Evolutionary conservation across 495 filamentous ascomycete genomes (phyloP).

Genomic region (Pseudoneurospora amorphoporcata): DNA sequence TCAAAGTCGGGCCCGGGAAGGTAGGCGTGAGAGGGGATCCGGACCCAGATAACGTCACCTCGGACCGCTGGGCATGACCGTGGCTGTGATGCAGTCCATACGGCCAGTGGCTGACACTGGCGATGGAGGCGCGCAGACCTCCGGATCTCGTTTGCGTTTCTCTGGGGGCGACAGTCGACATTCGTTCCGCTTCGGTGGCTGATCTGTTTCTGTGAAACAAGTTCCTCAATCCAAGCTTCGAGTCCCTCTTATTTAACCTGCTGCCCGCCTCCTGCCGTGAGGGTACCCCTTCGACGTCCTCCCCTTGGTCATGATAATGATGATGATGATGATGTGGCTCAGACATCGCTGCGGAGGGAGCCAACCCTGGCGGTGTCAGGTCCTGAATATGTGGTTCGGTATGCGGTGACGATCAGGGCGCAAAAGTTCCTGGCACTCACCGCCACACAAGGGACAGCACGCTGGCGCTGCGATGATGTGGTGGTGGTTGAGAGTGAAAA

Average conservation of each 20-base stretch:
- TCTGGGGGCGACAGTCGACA: constrained; percentile 7
- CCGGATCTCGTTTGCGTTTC: constrained; percentile 17
- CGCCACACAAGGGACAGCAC: background rate
- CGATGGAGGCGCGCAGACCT: constrained; percentile 34
- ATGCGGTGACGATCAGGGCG: background rate
- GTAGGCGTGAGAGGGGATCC: background rate
- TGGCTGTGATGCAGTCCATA: constrained; percentile 20
- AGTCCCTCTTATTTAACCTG: constrained; percentile 32
- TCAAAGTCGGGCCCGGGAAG: constrained; percentile 15
- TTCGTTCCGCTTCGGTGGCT: constrained; percentile 16
- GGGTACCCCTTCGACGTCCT: constrained; percentile 14
- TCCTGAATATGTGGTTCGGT: background rate
- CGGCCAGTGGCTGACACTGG: constrained; percentile 32
- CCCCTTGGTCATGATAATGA: background rate
- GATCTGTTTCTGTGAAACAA: constrained; percentile 34
- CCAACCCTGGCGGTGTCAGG: background rate
- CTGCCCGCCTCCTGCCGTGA: constrained; percentile 18
- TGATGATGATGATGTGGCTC: background rate
- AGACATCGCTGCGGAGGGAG: background rate
- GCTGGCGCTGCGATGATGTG: background rate
- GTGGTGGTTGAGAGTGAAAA: background rate
- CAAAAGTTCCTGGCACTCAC: background rate
- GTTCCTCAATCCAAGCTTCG: constrained; percentile 37
- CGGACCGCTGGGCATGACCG: constrained; percentile 24
- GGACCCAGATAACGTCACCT: constrained; percentile 21